A percentile compares a stretch with the other conserved stretches of the same genome.
These are phyloP conservation scores for Candida xyloterini DNA, from an alignment of 805 yeast genomes.

Conservation along the genomic window DNA sequence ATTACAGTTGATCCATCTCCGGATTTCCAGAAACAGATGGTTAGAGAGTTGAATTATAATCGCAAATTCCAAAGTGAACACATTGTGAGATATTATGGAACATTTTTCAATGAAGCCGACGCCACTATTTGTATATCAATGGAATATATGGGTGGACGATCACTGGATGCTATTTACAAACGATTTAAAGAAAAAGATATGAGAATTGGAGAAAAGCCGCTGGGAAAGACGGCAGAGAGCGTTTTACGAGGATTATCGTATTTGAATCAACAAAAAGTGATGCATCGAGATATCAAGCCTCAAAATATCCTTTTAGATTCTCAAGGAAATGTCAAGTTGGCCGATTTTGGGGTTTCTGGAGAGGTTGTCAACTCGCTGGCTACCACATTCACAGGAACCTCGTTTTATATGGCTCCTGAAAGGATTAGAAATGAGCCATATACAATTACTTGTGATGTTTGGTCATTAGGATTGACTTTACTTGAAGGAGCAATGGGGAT, in stretches of 20 bases:
- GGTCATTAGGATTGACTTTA: slow-evolving; percentile 92
- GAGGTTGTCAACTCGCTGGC: slow-evolving; percentile 94
- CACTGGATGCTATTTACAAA: slow-evolving; percentile 87
- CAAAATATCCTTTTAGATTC: slow-evolving; percentile 80
- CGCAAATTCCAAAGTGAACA: slow-evolving; percentile 75
- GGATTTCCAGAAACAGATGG: slow-evolving; percentile 82
- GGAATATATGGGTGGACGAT: slow-evolving; percentile 96
- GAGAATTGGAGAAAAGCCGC: slow-evolving; percentile 85
- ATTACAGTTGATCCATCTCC: slow-evolving; percentile 78
- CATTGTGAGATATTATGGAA: slow-evolving; percentile 91
- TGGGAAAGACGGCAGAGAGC: slow-evolving; percentile 86
- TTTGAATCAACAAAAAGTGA: slow-evolving; percentile 80
- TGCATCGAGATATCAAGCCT: slow-evolving; percentile 95
- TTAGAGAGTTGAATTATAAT: slow-evolving; percentile 88
- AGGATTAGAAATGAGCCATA: slow-evolving; percentile 94
- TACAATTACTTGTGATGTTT: slow-evolving; percentile 91
- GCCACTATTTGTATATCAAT: slow-evolving; percentile 89
- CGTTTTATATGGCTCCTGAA: slow-evolving; percentile 98
- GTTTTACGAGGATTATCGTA: slow-evolving; percentile 84
- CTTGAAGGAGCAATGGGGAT: slow-evolving; percentile 91
- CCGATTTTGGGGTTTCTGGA: slow-evolving; percentile 98
- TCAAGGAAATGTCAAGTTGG: slow-evolving; percentile 80
- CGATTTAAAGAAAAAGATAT: slow-evolving; percentile 72
- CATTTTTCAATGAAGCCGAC: slow-evolving; percentile 71
- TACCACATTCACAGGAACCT: slow-evolving; percentile 95